Conservation (phyloP, 345 rosid genomes). For the Eucalyptus dawsonii region DNA sequence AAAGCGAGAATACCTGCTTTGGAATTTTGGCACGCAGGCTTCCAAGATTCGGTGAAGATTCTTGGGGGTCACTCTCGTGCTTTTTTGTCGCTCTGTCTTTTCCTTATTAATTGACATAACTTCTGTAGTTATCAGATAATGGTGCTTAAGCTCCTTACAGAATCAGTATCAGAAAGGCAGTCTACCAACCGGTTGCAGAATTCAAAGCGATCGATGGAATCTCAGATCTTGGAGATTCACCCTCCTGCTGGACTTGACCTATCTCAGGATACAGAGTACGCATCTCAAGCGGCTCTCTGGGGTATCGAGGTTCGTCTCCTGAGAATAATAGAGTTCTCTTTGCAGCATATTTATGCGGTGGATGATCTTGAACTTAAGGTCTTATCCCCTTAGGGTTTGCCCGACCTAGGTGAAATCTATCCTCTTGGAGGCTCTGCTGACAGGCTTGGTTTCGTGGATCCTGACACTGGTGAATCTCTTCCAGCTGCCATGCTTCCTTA, state of each 20-base stretch:
- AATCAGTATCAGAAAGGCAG: constrained; percentile 31
- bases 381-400: constrained; percentile 56
- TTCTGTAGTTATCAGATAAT: constrained; percentile 69
- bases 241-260: constrained; percentile 69
- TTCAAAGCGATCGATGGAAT: constrained; percentile 28
- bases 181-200: constrained; percentile 8
- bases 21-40: not conserved
- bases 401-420: constrained; percentile 89
- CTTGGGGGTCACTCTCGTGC: not conserved
- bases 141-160: constrained; percentile 73
- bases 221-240: constrained; percentile 64
- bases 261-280: constrained; percentile 51
- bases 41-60: not conserved
- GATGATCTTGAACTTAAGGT: constrained; percentile 30
- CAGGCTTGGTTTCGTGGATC: constrained; percentile 77
- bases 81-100: not conserved
- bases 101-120: not conserved
- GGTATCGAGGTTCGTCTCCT: constrained; percentile 67
- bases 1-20: not conserved
- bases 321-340: not conserved
- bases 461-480: constrained; percentile 79
- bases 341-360: not conserved
- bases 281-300: constrained; percentile 90
- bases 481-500: constrained; percentile 97
- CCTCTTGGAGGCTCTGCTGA: constrained; percentile 92